Evolutionary conservation across 2,329 filamentous ascomycete species (phyloP), one percentile per base, ranked within the genome.

Genomic region (Cordyceps tenuipes): DNA sequence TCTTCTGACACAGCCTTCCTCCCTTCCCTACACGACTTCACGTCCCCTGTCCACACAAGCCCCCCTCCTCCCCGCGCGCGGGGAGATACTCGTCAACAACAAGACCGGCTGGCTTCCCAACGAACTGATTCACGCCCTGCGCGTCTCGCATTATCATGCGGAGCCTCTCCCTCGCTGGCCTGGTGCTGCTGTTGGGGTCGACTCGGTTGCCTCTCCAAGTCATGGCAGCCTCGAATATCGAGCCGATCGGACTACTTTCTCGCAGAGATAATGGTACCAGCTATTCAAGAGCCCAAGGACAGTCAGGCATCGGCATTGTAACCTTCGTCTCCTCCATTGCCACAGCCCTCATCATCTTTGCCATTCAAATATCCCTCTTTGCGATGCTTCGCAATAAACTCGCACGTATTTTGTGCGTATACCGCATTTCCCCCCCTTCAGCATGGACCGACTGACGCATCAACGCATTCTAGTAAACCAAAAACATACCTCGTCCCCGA

Each of bases 401-500:
- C 41, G 85, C 86, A 2, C 82, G 91, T 63, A 95, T 96, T 62
- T 96, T 92, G 88, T 91, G 75, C 68, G 86, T 76, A 19, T 29
- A 13, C 5, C 41, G 3, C 17, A 13, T 26, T 13, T 6, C 13
- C 39, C 5, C 31, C 41, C 31, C 13, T 19, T 12, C 29, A 50
- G 60, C 61, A n/a, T 62, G 34, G 62, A 64, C 29, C 34, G 62
- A 64, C 29, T 39, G 62, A 64, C 61, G 26, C 62, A 60, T 59
- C 48, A 52, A 63, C 63, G 29, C 58, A 29, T 21, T 31, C 36
- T 52, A 91, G 87, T 69, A 90, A 90, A 76, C 88, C 90, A 2
- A 86, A 91, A 72, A 93, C 91, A 39, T 96, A 90, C 66, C 82
- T 96, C 1, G 91, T 95, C 0, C 89, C 91, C 7, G 88, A 94